Percentiles rank a stretch among this genome's conserved stretches.
phyloP scores from a whole-genome alignment of 768 basidiomycete species.

The Cyclocybe cylindracea region DNA sequence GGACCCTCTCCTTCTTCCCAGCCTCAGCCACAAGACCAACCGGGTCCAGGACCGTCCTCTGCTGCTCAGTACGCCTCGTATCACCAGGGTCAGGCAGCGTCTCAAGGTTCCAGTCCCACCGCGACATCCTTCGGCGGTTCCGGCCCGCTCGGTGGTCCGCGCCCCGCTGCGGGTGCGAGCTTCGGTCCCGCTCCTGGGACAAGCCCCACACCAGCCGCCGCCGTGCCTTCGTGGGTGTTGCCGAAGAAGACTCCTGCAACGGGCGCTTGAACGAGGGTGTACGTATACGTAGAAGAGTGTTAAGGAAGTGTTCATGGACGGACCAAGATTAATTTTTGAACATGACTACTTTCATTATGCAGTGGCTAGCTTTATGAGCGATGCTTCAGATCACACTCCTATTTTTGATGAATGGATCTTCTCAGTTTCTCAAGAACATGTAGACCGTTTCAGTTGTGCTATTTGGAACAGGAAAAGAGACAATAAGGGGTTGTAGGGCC shows the following conservation, averaged over 20 bases:
- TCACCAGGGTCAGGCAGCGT: neutral
- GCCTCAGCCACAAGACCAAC: constrained; percentile 23
- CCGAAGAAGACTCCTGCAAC: constrained; percentile 36
- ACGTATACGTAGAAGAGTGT: neutral
- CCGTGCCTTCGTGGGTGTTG: constrained; percentile 46
- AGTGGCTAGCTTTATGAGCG: no score
- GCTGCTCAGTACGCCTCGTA: constrained; percentile 1
- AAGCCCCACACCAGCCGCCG: constrained; percentile 14
- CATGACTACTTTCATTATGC: no score
- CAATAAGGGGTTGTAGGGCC: no score
- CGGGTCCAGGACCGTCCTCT: neutral
- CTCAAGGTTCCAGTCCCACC: neutral
- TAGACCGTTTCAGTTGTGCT: no score
- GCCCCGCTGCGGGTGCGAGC: constrained; percentile 9
- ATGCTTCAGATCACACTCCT: no score
- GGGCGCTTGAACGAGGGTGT: neutral
- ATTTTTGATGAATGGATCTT: no score
- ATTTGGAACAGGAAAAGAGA: no score
- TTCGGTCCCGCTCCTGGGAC: constrained; percentile 6
- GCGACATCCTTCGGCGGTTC: neutral
- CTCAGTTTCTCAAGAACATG: no score
- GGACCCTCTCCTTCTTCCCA: constrained; percentile 13
- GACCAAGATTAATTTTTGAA: neutral
- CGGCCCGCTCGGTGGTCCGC: constrained; percentile 1
- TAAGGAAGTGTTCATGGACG: constrained; percentile 3